Conservation (phyloP, 352 stramenopile species). For the Phytophthora ohioensis region DNA sequence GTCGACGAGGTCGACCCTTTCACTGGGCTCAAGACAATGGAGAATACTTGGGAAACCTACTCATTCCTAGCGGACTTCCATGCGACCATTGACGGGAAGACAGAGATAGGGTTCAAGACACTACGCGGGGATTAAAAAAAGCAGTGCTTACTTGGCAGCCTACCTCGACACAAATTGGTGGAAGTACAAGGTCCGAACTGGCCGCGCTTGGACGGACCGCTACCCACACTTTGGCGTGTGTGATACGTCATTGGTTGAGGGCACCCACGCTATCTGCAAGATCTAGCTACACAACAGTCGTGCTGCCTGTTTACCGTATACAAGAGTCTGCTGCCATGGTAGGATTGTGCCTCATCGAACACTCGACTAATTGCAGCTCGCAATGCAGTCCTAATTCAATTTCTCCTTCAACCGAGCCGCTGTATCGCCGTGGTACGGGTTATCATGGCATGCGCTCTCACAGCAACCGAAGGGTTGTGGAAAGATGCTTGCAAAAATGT, state of each 20-base stretch:
- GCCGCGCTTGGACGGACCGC: not conserved
- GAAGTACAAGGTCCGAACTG: constrained; percentile 6
- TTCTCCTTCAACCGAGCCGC: not conserved
- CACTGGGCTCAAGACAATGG: no score
- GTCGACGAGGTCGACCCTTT: no score
- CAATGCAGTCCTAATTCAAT: constrained; percentile 2
- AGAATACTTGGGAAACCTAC: no score
- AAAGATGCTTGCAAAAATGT: not conserved
- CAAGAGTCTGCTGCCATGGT: constrained; percentile 11
- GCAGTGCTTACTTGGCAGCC: not conserved
- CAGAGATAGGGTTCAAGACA: no score
- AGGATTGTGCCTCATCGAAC: not conserved
- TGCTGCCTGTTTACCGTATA: not conserved
- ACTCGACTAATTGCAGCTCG: not conserved
- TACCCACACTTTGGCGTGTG: constrained; percentile 9
- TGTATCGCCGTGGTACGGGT: not conserved
- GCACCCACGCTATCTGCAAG: constrained; percentile 12
- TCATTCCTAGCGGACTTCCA: no score
- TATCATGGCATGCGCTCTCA: not conserved
- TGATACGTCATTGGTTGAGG: constrained; percentile 13
- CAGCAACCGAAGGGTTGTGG: not conserved
- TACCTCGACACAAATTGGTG: constrained; percentile 13
- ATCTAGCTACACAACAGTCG: constrained; percentile 1
- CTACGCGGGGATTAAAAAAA: no score
- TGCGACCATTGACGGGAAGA: no score